phyloP scores from a whole-genome alignment of 1,139 yeast species.

The Yamadazyma siamensis region DNA sequence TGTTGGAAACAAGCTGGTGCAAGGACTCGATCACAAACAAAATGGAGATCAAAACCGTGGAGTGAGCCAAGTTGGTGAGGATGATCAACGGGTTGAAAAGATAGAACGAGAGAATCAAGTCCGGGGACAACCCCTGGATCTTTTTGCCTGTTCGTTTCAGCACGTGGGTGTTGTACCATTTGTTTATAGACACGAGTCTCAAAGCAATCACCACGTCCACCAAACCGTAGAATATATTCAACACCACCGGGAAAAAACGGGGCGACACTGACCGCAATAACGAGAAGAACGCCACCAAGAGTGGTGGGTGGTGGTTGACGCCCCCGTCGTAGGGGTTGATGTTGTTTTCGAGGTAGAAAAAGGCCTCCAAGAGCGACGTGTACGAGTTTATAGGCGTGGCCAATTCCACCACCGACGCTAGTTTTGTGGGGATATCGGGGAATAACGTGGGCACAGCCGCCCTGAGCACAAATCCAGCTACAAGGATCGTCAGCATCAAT shows the following conservation, averaged over 20 bases:
- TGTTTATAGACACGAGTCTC: conserved; percentile 37
- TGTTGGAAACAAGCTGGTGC: conserved; percentile 39
- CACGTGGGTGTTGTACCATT: conserved; percentile 36
- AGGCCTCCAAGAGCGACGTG: conserved; percentile 71
- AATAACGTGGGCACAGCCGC: conserved; percentile 30
- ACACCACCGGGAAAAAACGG: conserved; percentile 7
- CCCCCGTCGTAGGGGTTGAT: conserved; percentile 80
- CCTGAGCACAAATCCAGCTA: conserved; percentile 29
- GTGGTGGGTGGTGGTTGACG: conserved; percentile 80
- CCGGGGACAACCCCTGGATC: conserved; percentile 29
- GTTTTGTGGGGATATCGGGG: conserved; percentile 27
- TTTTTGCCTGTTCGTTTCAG: conserved; percentile 16
- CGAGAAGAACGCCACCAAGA: conserved; percentile 50
- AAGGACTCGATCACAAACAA: conserved; percentile 52
- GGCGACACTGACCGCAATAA: conserved; percentile 15
- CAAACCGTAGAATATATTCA: conserved; percentile 34
- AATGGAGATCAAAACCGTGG: conserved; percentile 62
- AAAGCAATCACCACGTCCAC: conserved; percentile 42
- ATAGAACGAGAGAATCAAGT: conserved; percentile 58
- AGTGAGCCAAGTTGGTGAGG: conserved; percentile 64
- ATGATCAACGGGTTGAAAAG: conserved; percentile 78
- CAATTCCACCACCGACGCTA: conserved; percentile 55
- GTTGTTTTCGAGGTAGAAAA: conserved; percentile 59
- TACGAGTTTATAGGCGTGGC: conserved; percentile 78
- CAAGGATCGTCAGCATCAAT: no score